A percentile compares a stretch with the other conserved stretches of the same genome.
phyloP scores from a whole-genome alignment of 106 monocot species.

The Allium fistulosum region DNA sequence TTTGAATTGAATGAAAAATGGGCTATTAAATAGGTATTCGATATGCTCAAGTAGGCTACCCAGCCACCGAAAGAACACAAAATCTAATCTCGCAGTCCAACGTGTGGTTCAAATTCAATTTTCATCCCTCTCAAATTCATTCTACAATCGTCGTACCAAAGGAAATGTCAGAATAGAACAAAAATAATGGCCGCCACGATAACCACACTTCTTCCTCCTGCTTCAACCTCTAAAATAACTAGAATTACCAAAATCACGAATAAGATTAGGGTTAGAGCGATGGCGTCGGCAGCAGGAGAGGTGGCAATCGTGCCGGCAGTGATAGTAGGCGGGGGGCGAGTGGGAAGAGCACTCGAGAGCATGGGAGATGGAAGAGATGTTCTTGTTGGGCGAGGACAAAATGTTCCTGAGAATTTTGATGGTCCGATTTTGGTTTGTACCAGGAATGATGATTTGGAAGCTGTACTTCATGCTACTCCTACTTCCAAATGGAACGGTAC shows the following conservation, averaged over 20 bases:
- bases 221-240: too few species aligned
- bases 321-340: conserved; percentile 75
- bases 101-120: background rate
- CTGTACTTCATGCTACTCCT: conserved; percentile 66
- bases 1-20: too few species aligned
- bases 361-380: conserved; percentile 56
- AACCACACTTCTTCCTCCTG: conserved; percentile 1
- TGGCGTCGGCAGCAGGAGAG: conserved; percentile 18
- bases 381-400: conserved; percentile 55
- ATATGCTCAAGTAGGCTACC: too few species aligned
- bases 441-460: conserved; percentile 86
- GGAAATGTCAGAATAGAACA: background rate
- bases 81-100: background rate
- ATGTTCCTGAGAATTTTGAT: conserved; percentile 48
- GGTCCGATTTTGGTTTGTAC: conserved; percentile 94
- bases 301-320: conserved; percentile 41
- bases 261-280: conserved; percentile 12
- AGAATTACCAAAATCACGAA: conserved; percentile 1
- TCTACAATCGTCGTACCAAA: too few species aligned
- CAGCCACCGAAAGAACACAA: too few species aligned
- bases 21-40: too few species aligned
- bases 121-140: too few species aligned
- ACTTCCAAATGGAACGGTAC: conserved; percentile 71
- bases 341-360: conserved; percentile 44
- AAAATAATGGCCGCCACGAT: conserved; percentile 1